Evolutionary conservation across 1,284 basidiomycete genomes (phyloP), one percentile per base, ranked within the genome.

Genomic region (Pseudozyma hubeiensis): DNA sequence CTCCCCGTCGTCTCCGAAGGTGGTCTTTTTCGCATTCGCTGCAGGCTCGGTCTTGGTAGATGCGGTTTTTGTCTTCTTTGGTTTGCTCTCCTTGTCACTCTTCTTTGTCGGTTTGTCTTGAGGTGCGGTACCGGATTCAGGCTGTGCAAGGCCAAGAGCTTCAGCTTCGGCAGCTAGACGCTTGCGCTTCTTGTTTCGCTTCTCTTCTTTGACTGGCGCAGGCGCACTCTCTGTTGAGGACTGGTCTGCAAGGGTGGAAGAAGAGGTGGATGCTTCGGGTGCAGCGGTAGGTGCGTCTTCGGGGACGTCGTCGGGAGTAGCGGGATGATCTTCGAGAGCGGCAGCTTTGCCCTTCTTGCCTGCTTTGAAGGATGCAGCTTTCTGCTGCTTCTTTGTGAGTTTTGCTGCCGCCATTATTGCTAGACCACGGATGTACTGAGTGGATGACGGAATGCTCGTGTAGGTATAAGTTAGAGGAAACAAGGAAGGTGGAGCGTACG

Each of bases 341-440:
- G 56, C 53, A 13, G 61, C 57, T 53, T 78, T 72, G n/a, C 70
- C 60, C 52, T 66, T 68, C 40, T 55, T 71, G n/a, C 50, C 53
- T 9, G 64, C 63, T 37, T 73, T 78, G 65, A 80, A 81, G 16
- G 65, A 58, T 0, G 66, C 75, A 8, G 78, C 75, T 49, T 81
- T 81, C 24, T 76, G 73, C 62, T 81, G 76, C 50, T 78, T 77
- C 60, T 81, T 81, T 24, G 80, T 80, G 48, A 75, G 63, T 40
- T 71, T 75, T 29, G 43, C 43, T 40, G 51, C 64, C 29, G 56
- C 53, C 70, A 73, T 73, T 6, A 10, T 48, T 49, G 10, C n/a
- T 10, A 34, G 11, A n/a, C 14, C 39, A 7, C 17, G 16, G 40
- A 37, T 37, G 35, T 37, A 37, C 14, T 37, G 14, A 14, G 35